Evolutionary conservation across 768 basidiomycete genomes (phyloP).

Genomic region (Suillus subalutaceus): DNA sequence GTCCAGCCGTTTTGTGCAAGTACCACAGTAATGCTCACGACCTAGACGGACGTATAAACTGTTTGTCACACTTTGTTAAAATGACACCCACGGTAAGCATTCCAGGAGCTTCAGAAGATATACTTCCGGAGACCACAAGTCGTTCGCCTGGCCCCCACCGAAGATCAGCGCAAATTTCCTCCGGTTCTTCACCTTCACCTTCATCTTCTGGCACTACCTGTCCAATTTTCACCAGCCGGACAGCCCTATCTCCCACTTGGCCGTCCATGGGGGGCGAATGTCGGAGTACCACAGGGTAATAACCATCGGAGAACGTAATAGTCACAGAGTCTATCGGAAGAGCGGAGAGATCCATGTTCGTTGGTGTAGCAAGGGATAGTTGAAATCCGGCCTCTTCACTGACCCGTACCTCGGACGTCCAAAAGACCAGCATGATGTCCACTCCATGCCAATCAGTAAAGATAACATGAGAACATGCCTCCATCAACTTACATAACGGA

Average conservation of each 20-base stretch:
- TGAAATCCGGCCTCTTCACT: constrained; percentile 74
- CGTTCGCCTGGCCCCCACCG: constrained; percentile 59
- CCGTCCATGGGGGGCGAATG: constrained; percentile 37
- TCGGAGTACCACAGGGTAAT: constrained; percentile 53
- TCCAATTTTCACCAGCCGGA: constrained; percentile 42
- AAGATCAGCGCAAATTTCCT: constrained; percentile 44
- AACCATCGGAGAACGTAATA: constrained; percentile 58
- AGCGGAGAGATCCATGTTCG: constrained; percentile 47
- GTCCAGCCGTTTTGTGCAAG: constrained; percentile 68
- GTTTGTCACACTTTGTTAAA: constrained; percentile 4
- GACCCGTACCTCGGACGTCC: constrained; percentile 63
- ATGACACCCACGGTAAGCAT: constrained; percentile 53
- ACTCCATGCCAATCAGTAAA: constrained; percentile 47
- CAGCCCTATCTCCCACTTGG: constrained; percentile 13
- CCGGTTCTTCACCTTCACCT: constrained; percentile 16
- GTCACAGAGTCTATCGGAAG: constrained; percentile 65
- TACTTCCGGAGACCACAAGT: constrained; percentile 62
- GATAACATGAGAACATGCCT: constrained; percentile 9
- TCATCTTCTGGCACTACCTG: constrained; percentile 45
- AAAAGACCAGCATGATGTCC: constrained; percentile 68
- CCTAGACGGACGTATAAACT: constrained; percentile 17
- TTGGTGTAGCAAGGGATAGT: constrained; percentile 59
- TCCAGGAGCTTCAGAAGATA: constrained; percentile 53
- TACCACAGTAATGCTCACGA: constrained; percentile 52
- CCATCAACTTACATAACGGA: constrained; percentile 58